Conservation (phyloP, 768 basidiomycete genomes). For the Suillus ampliporus region DNA sequence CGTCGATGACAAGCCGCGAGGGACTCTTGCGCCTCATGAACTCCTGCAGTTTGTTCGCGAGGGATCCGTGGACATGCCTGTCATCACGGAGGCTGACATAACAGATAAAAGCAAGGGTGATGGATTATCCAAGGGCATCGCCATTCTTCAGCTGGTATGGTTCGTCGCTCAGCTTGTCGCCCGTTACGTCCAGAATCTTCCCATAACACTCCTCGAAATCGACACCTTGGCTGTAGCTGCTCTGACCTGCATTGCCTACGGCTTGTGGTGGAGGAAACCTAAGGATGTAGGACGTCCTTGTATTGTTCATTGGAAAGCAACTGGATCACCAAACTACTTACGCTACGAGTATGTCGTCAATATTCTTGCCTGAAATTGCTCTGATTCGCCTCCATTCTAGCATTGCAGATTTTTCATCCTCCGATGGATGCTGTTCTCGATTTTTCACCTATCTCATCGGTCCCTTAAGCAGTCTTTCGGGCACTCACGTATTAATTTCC, state of each 20-base stretch:
- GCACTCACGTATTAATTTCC: accelerated
- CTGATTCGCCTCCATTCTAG: background rate
- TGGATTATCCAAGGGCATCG: slow-evolving; percentile 34
- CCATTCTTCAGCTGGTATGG: slow-evolving; percentile 38
- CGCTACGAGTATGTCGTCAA: background rate
- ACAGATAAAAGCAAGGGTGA: slow-evolving; percentile 40
- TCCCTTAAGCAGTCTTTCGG: background rate
- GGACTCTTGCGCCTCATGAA: slow-evolving; percentile 3
- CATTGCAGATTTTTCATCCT: too few species aligned
- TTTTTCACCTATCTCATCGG: background rate
- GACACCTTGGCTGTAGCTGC: slow-evolving; percentile 40
- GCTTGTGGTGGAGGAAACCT: slow-evolving; percentile 48
- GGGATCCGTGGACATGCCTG: slow-evolving; percentile 1
- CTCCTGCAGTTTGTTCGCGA: background rate
- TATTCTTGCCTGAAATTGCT: background rate
- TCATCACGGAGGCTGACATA: slow-evolving; percentile 25
- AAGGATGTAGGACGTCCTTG: slow-evolving; percentile 33
- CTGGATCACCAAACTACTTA: background rate
- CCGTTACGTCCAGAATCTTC: slow-evolving; percentile 25
- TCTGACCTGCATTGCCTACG: slow-evolving; percentile 37
- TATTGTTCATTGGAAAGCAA: background rate
- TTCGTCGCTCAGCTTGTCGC: slow-evolving; percentile 37
- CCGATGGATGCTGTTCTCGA: too few species aligned
- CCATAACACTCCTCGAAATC: slow-evolving; percentile 58
- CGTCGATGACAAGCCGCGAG: background rate